phyloP scores from a whole-genome alignment of 2,329 filamentous ascomycete species.

The Bertia moriformis region DNA sequence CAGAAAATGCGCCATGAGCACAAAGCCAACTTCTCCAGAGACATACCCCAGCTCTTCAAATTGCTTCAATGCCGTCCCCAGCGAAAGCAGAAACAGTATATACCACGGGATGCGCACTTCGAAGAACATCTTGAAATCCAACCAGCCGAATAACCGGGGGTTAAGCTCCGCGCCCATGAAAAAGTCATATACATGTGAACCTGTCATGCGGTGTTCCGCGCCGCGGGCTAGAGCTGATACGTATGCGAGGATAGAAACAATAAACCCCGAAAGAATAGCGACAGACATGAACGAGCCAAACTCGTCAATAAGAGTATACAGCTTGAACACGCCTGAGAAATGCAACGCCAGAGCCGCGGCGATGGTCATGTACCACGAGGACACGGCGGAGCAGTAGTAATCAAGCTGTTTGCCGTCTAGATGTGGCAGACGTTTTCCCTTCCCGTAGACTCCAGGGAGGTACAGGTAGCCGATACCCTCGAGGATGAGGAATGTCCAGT shows the following conservation, averaged over 20 bases:
- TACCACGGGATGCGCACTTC: constrained; percentile 79
- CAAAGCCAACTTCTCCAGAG: constrained; percentile 57
- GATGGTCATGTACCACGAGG: constrained; percentile 55
- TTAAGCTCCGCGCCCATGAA: constrained; percentile 85
- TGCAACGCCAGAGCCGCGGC: constrained; percentile 41
- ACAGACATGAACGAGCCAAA: constrained; percentile 62
- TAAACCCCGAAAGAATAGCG: constrained; percentile 55
- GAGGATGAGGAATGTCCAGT: constrained; percentile 58
- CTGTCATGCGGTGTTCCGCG: constrained; percentile 57
- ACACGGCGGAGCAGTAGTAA: constrained; percentile 60
- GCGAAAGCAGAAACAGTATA: constrained; percentile 59
- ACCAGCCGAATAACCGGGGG: constrained; percentile 62
- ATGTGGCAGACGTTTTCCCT: constrained; percentile 54
- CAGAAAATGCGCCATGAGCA: constrained; percentile 68
- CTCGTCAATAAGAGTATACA: constrained; percentile 61
- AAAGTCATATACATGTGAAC: constrained; percentile 68
- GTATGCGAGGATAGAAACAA: constrained; percentile 52
- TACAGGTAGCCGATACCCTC: constrained; percentile 51
- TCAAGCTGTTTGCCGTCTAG: constrained; percentile 49
- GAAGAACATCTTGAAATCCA: constrained; percentile 91
- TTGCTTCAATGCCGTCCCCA: constrained; percentile 58
- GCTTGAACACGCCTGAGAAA: constrained; percentile 49
- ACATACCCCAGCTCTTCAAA: constrained; percentile 67
- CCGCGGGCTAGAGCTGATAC: constrained; percentile 48
- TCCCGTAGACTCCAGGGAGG: constrained; percentile 52